Percentiles rank a stretch among this genome's conserved stretches.
Conservation (phyloP, 345 rosid species). For the Eucalyptus curtisii region DNA sequence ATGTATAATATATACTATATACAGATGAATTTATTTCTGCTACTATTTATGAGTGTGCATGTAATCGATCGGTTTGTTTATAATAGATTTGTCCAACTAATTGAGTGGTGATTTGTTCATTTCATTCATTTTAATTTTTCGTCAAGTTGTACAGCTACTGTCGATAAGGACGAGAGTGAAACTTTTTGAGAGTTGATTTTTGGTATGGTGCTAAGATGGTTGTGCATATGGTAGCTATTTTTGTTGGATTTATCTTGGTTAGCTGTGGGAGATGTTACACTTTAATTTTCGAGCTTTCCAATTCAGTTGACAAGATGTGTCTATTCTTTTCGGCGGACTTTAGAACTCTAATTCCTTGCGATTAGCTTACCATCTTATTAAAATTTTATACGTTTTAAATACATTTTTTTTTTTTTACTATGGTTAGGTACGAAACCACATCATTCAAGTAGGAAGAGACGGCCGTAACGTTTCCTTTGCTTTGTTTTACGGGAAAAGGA, state of each 20-base stretch:
- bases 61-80: not conserved
- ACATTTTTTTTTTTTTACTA: too few relatives aligned
- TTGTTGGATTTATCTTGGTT: not conserved
- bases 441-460: too few relatives aligned
- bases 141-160: not conserved
- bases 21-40: not conserved
- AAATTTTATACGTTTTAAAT: too few relatives aligned
- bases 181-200: too few relatives aligned
- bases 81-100: not conserved
- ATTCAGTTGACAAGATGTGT: too few relatives aligned
- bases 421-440: too few relatives aligned
- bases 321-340: not conserved
- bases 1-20: not conserved
- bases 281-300: not conserved
- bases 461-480: not conserved
- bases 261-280: not conserved
- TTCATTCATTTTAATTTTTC: not conserved
- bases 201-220: not conserved
- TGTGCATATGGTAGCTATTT: not conserved
- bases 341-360: not conserved
- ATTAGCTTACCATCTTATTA: not conserved
- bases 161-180: not conserved
- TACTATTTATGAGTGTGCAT: not conserved
- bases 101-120: too few relatives aligned
- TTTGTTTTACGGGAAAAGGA: not conserved